Percentiles rank a stretch among this genome's conserved stretches.
Evolutionary conservation across 495 filamentous ascomycete genomes (phyloP).

Genomic region (Neurospora sp.): DNA sequence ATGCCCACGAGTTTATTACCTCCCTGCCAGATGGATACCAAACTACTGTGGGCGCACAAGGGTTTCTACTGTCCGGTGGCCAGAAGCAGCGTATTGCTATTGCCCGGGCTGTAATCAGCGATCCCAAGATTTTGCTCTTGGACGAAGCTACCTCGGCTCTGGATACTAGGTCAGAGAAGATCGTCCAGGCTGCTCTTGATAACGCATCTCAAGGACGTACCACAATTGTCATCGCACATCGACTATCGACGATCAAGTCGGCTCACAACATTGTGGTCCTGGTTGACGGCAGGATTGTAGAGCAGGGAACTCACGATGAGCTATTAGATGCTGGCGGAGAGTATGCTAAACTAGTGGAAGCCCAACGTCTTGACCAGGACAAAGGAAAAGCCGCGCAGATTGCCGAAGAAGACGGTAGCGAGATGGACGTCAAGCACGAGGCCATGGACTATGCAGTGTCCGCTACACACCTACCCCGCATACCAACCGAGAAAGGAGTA

Average conservation of each 20-base stretch:
- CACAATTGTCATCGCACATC: not conserved
- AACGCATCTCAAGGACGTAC: conserved; percentile 45
- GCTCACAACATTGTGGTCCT: not conserved
- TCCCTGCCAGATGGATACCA: conserved; percentile 72
- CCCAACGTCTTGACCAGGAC: not conserved
- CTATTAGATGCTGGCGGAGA: not conserved
- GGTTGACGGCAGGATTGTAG: not conserved
- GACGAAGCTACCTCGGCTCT: conserved; percentile 86
- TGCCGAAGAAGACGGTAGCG: not conserved
- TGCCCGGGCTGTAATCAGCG: conserved; percentile 73
- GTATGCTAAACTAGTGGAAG: not conserved
- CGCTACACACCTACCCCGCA: not conserved
- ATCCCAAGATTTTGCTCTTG: conserved; percentile 80
- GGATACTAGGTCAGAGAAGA: conserved; percentile 81
- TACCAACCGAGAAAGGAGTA: not conserved
- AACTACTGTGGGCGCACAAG: conserved; percentile 82
- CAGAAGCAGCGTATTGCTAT: not conserved
- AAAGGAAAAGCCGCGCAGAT: not conserved
- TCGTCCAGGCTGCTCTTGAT: conserved; percentile 82
- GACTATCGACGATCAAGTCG: not conserved
- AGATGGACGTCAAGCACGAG: not conserved
- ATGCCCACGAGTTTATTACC: conserved; percentile 78
- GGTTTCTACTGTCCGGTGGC: conserved; percentile 43
- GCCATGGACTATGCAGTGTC: not conserved
- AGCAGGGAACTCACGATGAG: not conserved